phyloP scores from a whole-genome alignment of 73 alveolate genomes.

The Tetrahymena malaccensis region DNA sequence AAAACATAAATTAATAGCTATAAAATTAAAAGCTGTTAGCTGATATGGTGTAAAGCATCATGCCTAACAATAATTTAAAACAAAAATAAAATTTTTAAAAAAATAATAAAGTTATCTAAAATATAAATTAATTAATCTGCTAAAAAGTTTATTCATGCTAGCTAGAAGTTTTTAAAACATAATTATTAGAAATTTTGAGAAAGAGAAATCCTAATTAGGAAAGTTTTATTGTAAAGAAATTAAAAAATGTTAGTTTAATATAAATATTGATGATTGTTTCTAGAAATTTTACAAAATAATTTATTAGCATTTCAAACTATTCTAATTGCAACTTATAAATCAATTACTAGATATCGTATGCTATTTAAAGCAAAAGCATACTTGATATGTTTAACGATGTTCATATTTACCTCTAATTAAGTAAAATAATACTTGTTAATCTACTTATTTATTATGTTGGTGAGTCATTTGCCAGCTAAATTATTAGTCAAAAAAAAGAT shows the following conservation, averaged over 20 bases:
- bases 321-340: neutral
- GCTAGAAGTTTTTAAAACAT: neutral
- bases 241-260: neutral
- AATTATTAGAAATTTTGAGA: neutral
- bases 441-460: neutral
- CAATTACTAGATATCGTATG: neutral
- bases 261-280: neutral
- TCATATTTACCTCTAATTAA: neutral
- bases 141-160: neutral
- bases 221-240: neutral
- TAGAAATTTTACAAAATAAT: neutral
- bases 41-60: neutral
- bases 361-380: neutral
- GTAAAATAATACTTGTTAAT: neutral
- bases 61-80: neutral
- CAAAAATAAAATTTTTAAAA: no score
- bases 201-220: neutral
- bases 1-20: no score
- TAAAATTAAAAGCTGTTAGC: neutral
- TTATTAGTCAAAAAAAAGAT: neutral
- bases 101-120: neutral
- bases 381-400: neutral
- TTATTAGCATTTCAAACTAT: neutral
- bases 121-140: neutral
- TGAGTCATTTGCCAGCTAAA: neutral